Base-by-base conservation (phyloP, 169 alveolate genomes). In the Cryptosporidium bovis region DNA sequence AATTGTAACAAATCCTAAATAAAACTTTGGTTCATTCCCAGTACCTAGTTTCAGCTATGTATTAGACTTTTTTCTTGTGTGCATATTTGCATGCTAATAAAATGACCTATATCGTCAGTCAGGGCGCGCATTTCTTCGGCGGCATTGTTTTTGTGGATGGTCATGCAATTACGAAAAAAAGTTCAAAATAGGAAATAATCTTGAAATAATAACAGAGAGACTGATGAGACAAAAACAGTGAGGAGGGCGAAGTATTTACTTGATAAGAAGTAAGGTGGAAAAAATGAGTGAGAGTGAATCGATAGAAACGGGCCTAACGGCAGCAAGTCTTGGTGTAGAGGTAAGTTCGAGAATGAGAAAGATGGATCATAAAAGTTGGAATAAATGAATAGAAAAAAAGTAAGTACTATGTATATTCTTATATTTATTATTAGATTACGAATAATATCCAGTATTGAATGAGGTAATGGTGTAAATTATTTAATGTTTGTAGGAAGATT, bases 321-420 rank as follows among this genome's bases (percentile, higher is more conserved):
- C 27, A 15, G 87, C 87, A 48, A 77, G 66, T 60, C 46, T 62
- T 33, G 87, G 87, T 24, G 65, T 77, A 20, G 87, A 77, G 87
- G 87, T 77, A 60, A 60, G 71, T 77, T 69, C 3, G 31, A n/a
- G 2, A 2, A 50, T 44, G 3, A 18, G 18, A 24, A 67, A 20
- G 27, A 53, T 53, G 33, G 20, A 53, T 53, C 29, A 53, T 0
- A 5, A 13, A 53, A 20, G 12, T 53, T 53, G 12, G 12, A 13
- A n/a, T n/a, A 53, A 53, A 53, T 53, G 20, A 53, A n/a, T 48
- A 48, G 16, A 48, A 48, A 48, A 13, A 48, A 48, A 13, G 12
- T 48, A 48, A 15, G 0, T 58, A 15, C 18, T 24, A 24, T 24
- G 27, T 24, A 24, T 24, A 24, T 24, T 24, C 27, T 24, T 24